A percentile compares a stretch with the other conserved stretches of the same genome.
These are phyloP conservation scores for Rhododendron griersonianum DNA, from an alignment of 148 eudicot species.

Conservation along the genomic window DNA sequence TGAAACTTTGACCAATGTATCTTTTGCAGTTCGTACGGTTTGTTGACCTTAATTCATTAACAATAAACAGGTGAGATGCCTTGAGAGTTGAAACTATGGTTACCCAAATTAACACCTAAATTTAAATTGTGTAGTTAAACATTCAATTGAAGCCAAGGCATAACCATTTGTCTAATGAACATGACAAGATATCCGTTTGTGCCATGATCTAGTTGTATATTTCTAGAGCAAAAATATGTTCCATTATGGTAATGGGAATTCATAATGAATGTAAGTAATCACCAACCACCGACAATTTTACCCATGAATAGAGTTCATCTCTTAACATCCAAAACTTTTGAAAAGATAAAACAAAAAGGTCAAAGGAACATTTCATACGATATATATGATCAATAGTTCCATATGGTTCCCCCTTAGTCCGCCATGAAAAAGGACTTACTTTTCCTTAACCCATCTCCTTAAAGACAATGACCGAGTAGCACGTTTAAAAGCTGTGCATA, in stretches of 20 bases:
- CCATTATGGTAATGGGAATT: neutral
- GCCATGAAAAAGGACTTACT: neutral
- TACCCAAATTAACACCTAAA: neutral
- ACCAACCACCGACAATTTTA: neutral
- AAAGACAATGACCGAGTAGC: too few species aligned
- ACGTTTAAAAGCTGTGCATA: neutral
- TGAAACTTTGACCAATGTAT: too few species aligned
- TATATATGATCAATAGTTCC: neutral
- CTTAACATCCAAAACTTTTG: neutral
- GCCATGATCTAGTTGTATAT: neutral
- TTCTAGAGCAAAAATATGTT: neutral
- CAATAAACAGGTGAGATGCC: neutral
- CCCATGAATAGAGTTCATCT: neutral
- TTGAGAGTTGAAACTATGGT: neutral
- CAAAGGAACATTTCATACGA: neutral
- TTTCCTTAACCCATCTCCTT: too few species aligned
- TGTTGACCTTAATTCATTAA: too few species aligned
- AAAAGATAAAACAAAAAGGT: neutral
- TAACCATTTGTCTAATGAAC: neutral
- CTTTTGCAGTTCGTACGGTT: too few species aligned
- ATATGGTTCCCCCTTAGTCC: neutral
- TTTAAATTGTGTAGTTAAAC: neutral
- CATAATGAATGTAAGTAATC: neutral
- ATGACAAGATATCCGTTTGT: neutral
- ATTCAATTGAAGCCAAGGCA: neutral